phyloP scores from a whole-genome alignment of 305 asterid species.

The Ilex paraguariensis region DNA sequence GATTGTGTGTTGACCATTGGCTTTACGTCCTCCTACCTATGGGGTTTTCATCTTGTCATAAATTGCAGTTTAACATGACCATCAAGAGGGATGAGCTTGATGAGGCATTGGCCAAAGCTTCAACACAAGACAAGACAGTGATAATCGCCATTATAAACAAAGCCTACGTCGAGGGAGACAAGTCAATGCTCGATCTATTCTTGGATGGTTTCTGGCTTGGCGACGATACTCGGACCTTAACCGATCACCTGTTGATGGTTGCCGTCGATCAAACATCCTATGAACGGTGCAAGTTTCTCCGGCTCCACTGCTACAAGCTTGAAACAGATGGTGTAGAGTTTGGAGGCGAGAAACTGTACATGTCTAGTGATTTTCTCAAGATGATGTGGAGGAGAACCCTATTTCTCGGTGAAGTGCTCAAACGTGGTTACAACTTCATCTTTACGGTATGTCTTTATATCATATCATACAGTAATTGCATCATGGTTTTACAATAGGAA shows the following conservation, averaged over 20 bases:
- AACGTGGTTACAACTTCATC: slow-evolving; percentile 41
- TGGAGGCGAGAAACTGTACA: slow-evolving; percentile 32
- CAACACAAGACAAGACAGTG: slow-evolving; percentile 31
- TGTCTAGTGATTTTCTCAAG: slow-evolving; percentile 46
- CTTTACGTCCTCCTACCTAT: no score
- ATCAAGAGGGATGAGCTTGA: slow-evolving; percentile 29
- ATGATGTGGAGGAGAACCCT: slow-evolving; percentile 62
- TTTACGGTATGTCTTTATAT: slow-evolving; percentile 34
- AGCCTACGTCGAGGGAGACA: slow-evolving; percentile 48
- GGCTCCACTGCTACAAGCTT: slow-evolving; percentile 45
- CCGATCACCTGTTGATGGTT: slow-evolving; percentile 30
- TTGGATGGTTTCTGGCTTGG: slow-evolving; percentile 56
- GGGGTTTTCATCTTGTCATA: no score
- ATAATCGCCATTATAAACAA: slow-evolving; percentile 39
- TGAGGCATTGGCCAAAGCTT: slow-evolving; percentile 22
- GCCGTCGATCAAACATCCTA: slow-evolving; percentile 44
- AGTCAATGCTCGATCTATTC: slow-evolving; percentile 49
- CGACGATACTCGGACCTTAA: slow-evolving; percentile 27
- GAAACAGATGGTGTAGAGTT: slow-evolving; percentile 38
- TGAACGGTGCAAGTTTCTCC: slow-evolving; percentile 37
- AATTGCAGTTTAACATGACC: slow-evolving; percentile 1
- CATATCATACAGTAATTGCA: no score
- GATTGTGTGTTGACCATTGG: no score
- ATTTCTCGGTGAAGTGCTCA: slow-evolving; percentile 40
- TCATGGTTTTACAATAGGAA: no score